phyloP scores from a whole-genome alignment of 1,284 basidiomycete genomes.

The Macrocybe sp. region DNA sequence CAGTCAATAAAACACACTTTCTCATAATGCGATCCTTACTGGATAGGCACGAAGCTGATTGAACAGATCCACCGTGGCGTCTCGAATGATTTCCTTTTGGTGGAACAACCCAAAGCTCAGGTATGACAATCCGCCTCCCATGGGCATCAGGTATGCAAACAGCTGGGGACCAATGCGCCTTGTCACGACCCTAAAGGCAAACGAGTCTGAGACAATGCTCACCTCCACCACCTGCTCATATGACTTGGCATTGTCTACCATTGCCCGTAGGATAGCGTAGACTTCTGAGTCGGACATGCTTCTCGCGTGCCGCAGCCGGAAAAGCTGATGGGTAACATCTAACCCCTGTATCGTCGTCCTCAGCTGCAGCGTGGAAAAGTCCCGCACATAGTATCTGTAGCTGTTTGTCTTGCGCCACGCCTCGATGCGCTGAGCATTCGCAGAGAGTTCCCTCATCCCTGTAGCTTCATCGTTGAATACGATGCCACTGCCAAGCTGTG shows the following conservation, averaged over 20 bases:
- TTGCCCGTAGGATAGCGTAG: slow-evolving; percentile 68
- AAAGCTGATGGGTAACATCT: slow-evolving; percentile 38
- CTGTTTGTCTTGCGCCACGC: slow-evolving; percentile 41
- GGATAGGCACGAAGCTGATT: slow-evolving; percentile 72
- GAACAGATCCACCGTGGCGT: slow-evolving; percentile 79
- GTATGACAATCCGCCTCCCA: slow-evolving; percentile 80
- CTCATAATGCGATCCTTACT: slow-evolving; percentile 40
- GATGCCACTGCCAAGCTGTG: slow-evolving; percentile 37
- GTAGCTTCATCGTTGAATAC: slow-evolving; percentile 35
- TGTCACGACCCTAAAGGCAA: not conserved
- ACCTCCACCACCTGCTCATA: slow-evolving; percentile 93
- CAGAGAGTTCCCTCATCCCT: slow-evolving; percentile 31
- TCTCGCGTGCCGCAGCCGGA: slow-evolving; percentile 35
- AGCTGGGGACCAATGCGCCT: slow-evolving; percentile 45
- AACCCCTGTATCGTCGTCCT: slow-evolving; percentile 36
- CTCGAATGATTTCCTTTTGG: slow-evolving; percentile 69
- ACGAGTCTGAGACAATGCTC: slow-evolving; percentile 19
- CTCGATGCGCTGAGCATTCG: slow-evolving; percentile 40
- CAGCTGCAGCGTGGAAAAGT: slow-evolving; percentile 31
- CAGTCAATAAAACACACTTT: slow-evolving; percentile 4
- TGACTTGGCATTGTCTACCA: slow-evolving; percentile 64
- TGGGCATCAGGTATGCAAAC: slow-evolving; percentile 71
- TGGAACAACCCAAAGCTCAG: slow-evolving; percentile 91
- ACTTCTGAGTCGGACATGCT: slow-evolving; percentile 48
- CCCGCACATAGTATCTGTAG: slow-evolving; percentile 36